Conservation (phyloP, 2,329 filamentous ascomycete species). For the Trematosphaeria pertusa region DNA sequence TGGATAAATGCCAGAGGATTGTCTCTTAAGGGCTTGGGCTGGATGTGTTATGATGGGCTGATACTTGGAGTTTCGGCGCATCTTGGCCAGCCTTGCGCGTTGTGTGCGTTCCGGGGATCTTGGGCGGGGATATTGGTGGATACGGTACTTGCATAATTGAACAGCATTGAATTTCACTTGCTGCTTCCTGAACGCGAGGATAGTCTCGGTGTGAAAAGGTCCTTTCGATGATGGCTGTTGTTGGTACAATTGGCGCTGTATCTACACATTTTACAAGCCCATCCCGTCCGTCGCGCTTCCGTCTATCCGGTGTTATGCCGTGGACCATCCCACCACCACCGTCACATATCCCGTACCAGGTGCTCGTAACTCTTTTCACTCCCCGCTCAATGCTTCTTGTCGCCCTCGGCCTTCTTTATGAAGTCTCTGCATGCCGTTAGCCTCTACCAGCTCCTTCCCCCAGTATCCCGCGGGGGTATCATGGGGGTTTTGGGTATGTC, state of each 20-base stretch:
- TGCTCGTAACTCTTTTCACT: background rate
- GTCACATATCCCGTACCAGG: background rate
- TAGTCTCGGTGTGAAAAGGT: background rate
- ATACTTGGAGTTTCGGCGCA: constrained; percentile 15
- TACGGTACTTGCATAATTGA: background rate
- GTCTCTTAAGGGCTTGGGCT: background rate
- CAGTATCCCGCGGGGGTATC: no score
- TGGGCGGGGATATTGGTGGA: background rate
- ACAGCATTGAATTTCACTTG: background rate
- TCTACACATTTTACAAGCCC: constrained; percentile 36
- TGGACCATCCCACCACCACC: background rate
- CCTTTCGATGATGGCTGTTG: constrained; percentile 13
- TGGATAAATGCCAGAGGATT: no score
- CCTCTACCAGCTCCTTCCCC: background rate
- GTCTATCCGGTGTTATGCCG: constrained; percentile 13
- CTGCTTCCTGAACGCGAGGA: background rate
- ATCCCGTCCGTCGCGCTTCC: constrained; percentile 12
- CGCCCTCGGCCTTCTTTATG: constrained; percentile 46
- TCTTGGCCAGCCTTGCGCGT: no score
- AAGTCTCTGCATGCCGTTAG: constrained; percentile 41
- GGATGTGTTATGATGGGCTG: constrained; percentile 16
- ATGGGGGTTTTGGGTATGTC: no score
- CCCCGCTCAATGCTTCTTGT: constrained; percentile 25
- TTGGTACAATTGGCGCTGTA: constrained; percentile 43
- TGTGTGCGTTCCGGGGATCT: no score